phyloP scores from a whole-genome alignment of 73 alveolate species.

The Paramecium primaurelia region DNA sequence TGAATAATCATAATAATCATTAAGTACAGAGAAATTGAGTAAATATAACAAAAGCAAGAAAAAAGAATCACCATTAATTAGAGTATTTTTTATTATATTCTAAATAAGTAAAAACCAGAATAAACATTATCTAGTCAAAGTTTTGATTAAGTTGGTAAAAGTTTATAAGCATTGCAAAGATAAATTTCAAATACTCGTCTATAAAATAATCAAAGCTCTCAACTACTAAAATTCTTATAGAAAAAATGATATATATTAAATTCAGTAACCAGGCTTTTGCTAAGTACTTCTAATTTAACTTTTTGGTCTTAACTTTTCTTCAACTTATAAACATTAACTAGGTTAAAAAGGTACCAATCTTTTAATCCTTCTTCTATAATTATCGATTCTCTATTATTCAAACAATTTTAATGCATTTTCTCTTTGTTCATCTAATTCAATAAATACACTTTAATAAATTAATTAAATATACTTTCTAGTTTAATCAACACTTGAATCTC shows the following conservation, averaged over 20 bases:
- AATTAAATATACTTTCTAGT: not conserved
- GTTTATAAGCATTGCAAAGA: not conserved
- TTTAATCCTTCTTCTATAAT: not conserved
- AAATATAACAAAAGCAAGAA: not conserved
- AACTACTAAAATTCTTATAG: not conserved
- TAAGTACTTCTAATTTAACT: not conserved
- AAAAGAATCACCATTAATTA: not conserved
- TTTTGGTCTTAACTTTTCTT: not conserved
- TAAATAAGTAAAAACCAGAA: not conserved
- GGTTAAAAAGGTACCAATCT: not conserved
- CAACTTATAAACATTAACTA: not conserved
- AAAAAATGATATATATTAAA: not conserved
- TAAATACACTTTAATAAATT: not conserved
- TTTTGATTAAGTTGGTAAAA: not conserved
- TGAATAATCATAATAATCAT: not conserved
- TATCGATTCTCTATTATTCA: not conserved
- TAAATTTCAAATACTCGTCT: not conserved
- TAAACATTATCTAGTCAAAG: conserved; percentile 13
- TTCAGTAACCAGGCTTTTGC: not conserved
- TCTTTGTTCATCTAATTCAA: not conserved
- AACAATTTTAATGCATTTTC: not conserved
- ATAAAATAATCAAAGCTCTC: not conserved
- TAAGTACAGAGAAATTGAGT: not conserved
- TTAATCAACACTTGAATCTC: not conserved
- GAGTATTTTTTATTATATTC: not conserved